A percentile compares a stretch with the other conserved stretches of the same genome.
These are phyloP conservation scores for Populus nigra DNA, from an alignment of 345 rosid genomes.

Conservation along the genomic window DNA sequence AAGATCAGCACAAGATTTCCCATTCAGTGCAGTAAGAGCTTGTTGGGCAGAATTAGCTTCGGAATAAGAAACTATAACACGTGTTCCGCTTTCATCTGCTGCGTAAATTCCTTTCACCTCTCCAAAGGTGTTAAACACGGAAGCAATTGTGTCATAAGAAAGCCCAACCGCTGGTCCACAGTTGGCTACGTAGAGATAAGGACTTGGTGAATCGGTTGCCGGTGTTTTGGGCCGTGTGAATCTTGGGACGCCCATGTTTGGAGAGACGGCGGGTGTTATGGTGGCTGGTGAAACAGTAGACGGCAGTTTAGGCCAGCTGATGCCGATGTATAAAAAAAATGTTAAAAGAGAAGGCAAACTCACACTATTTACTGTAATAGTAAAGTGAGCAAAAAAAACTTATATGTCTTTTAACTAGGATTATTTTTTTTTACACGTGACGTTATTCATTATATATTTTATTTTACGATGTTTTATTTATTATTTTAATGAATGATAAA, in stretches of 20 bases:
- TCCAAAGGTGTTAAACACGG: slow-evolving; percentile 64
- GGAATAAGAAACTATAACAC: slow-evolving; percentile 64
- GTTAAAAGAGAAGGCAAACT: too few species aligned
- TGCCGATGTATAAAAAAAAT: too few species aligned
- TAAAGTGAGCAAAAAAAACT: too few species aligned
- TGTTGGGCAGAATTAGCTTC: slow-evolving; percentile 52
- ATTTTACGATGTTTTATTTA: too few species aligned
- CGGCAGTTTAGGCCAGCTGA: too few species aligned
- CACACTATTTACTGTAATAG: too few species aligned
- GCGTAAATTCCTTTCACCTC: slow-evolving; percentile 61
- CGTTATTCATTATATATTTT: too few species aligned
- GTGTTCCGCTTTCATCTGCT: slow-evolving; percentile 87
- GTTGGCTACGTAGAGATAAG: slow-evolving; percentile 79
- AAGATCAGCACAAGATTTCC: slow-evolving; percentile 59
- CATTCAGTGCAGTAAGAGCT: slow-evolving; percentile 51
- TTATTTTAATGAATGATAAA: too few species aligned
- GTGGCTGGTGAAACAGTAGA: too few species aligned
- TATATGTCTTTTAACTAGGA: too few species aligned
- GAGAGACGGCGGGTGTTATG: too few species aligned
- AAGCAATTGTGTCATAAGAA: slow-evolving; percentile 49
- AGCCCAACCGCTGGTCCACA: slow-evolving; percentile 90
- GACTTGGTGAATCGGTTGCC: slow-evolving; percentile 13
- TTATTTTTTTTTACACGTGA: too few species aligned
- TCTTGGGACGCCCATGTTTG: slow-evolving; percentile 42
- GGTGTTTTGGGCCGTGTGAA: slow-evolving; percentile 48